Evolutionary conservation across 148 eudicot species (phyloP), one percentile per base, ranked within the genome.

Genomic region (Fagopyrum tataricum): DNA sequence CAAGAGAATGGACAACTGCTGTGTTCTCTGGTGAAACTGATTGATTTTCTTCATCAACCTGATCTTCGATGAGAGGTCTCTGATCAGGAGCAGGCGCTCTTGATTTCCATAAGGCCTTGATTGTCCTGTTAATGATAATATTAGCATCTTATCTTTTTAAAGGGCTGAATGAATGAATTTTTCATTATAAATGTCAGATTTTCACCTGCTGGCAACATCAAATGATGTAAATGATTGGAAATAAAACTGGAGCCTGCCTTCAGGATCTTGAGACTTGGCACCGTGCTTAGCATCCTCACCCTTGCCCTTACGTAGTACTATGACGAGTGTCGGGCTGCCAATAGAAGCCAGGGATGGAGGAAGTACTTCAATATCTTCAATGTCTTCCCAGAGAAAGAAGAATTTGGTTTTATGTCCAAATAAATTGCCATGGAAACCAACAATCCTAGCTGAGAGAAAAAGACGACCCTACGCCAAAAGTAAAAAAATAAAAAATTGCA

Each of bases 311-410:
- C 82, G 83, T 78, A 92, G 82, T 67, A 88, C 80, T 71, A 92
- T 84, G 70, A 88, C 81, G 70, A 92, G 76, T 49, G 86, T 78
- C 42, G 98, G 96, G 75, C 96, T 90, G 39, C 96, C 93, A 46
- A 92, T 71, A 14, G 98, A 85, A 67, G 96, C 74, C 68, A 90
- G 78, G 55, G 88, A 81, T 13, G 93, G 93, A 49, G 90, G 81
- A 18, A 80, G 89, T 67, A 87, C 90, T 74, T 88, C 89, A 72
- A 93, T 84, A 75, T 93, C 91, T 72, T 93, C 89, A 70, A 93
- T 87, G 78, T 93, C 98, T 53, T 90, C 96, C 96, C 92, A 93
- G 0, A 93, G 80, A 75, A 90, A 93, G 84, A 79, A 93, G 77
- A 93, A 86, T 69, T 78, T 88, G 48, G 93, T 88, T 73, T 87